Base-by-base conservation (phyloP, 1,139 yeast genomes). In the Yamadazyma diospyri region DNA sequence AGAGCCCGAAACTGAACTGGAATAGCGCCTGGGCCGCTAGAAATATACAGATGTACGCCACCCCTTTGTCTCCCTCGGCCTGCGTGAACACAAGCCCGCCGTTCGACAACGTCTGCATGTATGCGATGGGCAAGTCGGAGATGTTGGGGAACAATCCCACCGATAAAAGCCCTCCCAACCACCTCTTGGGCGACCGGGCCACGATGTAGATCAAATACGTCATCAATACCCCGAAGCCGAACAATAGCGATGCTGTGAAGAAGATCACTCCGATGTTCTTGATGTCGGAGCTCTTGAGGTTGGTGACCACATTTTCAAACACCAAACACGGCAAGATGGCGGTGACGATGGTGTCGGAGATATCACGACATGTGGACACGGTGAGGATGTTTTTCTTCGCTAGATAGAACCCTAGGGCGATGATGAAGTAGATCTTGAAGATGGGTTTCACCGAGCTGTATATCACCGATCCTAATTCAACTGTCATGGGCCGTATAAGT, bases 111-210 rank as follows among this genome's bases (percentile, higher is more conserved):
- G 94, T 82, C 48, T 86, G 94, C 25, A 88, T 68, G 47, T 87
- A 87, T 0, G 96, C 96, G 47, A 88, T 84, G 1, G 96, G 96
- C 39, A 88, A 65, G 59, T 88, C 96, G 7, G 92, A 78, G 30
- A 84, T 80, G 48, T 81, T 81, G 16, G 76, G 69, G 53, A 86
- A 77, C 27, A 84, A 64, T 4, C 89, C 69, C 8, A 77, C 65
- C 0, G 86, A 78, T 1, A 85, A 59, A 11, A 76, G 59, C 0
- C 95, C 95, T 33, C 95, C 95, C 29, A 74, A 60, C 94, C 95
- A 88, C 33, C 74, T 61, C 42, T 71, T 72, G 0, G 96, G 97
- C 4, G 74, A 58, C 17, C 69, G 69, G 20, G 74, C 60, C 1
- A 60, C 40, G n/a, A 59, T 37, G 34, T 58, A 52, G 5, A 61